Evolutionary conservation across 2,329 filamentous ascomycete genomes (phyloP).

Genomic region (Venturiaceae sp.): DNA sequence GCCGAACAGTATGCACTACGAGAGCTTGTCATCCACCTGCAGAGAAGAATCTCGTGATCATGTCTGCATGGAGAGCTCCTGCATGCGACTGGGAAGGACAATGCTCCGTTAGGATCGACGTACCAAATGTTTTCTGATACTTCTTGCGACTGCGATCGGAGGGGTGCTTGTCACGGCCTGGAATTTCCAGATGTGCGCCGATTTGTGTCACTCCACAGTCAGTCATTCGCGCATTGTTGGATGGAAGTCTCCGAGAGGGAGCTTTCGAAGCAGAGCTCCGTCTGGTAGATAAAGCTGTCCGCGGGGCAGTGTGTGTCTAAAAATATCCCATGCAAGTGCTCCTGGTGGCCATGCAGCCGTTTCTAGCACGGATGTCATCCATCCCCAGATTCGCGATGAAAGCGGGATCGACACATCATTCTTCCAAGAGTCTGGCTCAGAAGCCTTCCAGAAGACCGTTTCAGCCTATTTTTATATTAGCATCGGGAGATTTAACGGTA

Average conservation of each 20-base stretch:
- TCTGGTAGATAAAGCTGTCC: not conserved
- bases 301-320: not conserved
- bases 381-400: not conserved
- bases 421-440: not conserved
- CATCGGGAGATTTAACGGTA: not conserved
- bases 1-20: not conserved
- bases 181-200: not conserved
- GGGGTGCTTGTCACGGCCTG: not conserved
- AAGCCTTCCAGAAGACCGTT: not conserved
- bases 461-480: not conserved
- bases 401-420: not conserved
- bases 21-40: not conserved
- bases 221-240: not conserved
- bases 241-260: not conserved
- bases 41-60: not conserved
- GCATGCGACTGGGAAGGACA: too few species aligned
- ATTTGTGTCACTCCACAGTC: not conserved
- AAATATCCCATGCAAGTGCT: slow-evolving; percentile 2
- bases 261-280: not conserved
- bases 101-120: not conserved
- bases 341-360: not conserved
- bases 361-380: not conserved
- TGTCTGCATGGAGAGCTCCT: not conserved
- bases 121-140: not conserved
- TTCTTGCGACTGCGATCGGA: not conserved